phyloP scores from a whole-genome alignment of 441 rosid species.

The Melastoma candidum region DNA sequence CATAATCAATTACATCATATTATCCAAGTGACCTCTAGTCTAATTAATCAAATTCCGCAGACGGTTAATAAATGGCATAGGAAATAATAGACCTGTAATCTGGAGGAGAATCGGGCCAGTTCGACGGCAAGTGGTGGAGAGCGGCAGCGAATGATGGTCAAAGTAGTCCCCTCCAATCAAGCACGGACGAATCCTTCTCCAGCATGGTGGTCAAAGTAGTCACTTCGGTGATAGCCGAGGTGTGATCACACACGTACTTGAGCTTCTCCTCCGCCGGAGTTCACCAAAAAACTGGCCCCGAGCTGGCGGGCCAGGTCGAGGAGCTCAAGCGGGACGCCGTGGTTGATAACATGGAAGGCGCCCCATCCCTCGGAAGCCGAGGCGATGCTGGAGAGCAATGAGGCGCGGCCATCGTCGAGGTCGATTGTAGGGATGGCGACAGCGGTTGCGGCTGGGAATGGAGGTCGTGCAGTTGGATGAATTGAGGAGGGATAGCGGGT shows the following conservation, averaged over 20 bases:
- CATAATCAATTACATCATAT: no score
- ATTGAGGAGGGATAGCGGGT: slow-evolving; percentile 54
- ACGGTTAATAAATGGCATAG: no score
- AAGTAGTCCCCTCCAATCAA: slow-evolving; percentile 96
- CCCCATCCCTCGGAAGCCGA: slow-evolving; percentile 74
- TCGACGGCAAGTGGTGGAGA: slow-evolving; percentile 59
- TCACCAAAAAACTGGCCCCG: slow-evolving; percentile 56
- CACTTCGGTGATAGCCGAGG: slow-evolving; percentile 64
- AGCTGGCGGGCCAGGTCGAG: slow-evolving; percentile 35
- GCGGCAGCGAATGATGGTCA: slow-evolving; percentile 79
- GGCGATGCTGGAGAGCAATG: slow-evolving; percentile 29
- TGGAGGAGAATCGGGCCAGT: slow-evolving; percentile 64
- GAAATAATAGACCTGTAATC: slow-evolving; percentile 39
- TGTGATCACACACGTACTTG: slow-evolving; percentile 52
- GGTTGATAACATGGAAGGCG: slow-evolving; percentile 74
- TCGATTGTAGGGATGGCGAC: slow-evolving; percentile 39
- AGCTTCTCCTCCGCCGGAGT: slow-evolving; percentile 50
- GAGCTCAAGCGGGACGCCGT: slow-evolving; percentile 47
- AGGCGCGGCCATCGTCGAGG: slow-evolving; percentile 20
- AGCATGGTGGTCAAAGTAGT: slow-evolving; percentile 70
- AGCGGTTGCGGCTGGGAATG: slow-evolving; percentile 1
- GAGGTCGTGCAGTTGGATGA: slow-evolving; percentile 58
- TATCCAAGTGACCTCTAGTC: no score
- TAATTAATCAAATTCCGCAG: no score
- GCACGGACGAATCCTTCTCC: slow-evolving; percentile 26